Percentiles rank a stretch among this genome's conserved stretches.
These are phyloP conservation scores for Penicillium sp. DNA, from an alignment of 2,329 filamentous ascomycete species.

Conservation along the genomic window DNA sequence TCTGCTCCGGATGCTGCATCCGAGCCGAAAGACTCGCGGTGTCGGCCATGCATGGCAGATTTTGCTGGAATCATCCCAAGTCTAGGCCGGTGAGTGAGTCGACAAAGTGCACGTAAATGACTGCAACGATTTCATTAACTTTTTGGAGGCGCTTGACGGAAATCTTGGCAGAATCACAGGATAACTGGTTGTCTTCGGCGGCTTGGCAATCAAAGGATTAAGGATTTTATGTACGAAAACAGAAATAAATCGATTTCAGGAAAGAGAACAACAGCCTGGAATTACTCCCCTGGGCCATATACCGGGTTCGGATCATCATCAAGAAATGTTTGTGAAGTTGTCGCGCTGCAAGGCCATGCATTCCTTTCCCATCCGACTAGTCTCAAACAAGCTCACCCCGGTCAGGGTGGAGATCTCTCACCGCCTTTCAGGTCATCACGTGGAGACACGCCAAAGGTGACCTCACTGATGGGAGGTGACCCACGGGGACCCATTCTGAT, in stretches of 20 bases:
- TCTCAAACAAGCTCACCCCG: slow-evolving; percentile 1
- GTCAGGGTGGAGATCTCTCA: slow-evolving; percentile 8
- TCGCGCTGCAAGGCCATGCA: no score
- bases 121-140: not conserved
- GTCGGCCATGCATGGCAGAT: not conserved
- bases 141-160: not conserved
- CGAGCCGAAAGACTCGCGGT: not conserved
- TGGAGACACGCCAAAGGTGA: slow-evolving; percentile 15
- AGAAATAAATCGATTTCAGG: not conserved
- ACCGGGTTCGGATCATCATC: no score
- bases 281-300: no score
- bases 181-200: not conserved
- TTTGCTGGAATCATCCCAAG: not conserved
- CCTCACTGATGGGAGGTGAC: slow-evolving; percentile 13
- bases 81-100: not conserved
- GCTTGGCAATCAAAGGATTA: not conserved
- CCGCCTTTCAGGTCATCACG: slow-evolving; percentile 19
- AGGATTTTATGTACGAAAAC: not conserved
- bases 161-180: not conserved
- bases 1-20: slow-evolving; percentile 6
- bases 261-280: no score
- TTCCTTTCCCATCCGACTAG: not conserved
- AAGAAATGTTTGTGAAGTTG: no score
- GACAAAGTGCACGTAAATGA: not conserved
- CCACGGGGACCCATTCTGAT: slow-evolving; percentile 5